Conservation (phyloP, 768 basidiomycete species). For the Daedaleopsis sinensis region DNA sequence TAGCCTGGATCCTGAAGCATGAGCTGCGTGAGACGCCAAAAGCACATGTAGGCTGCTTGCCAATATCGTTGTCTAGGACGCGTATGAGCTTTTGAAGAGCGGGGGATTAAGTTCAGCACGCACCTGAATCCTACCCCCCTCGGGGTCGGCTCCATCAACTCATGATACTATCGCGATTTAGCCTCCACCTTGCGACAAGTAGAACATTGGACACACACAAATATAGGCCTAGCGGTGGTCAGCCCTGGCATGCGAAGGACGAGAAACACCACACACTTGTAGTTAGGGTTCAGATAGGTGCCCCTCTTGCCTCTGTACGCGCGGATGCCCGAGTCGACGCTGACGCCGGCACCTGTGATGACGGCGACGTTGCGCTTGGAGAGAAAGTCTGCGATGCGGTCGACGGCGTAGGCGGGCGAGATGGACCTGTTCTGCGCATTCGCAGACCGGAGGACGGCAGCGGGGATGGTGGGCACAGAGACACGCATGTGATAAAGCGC, state of each 20-base stretch:
- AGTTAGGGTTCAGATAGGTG: slow-evolving; percentile 88
- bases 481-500: slow-evolving; percentile 60
- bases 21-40: no score
- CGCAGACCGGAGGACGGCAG: slow-evolving; percentile 48
- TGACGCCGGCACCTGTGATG: slow-evolving; percentile 91
- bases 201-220: slow-evolving; percentile 54
- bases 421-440: slow-evolving; percentile 41
- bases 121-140: slow-evolving; percentile 76
- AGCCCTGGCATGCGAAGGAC: neutral
- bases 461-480: slow-evolving; percentile 77
- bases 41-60: slow-evolving; percentile 35
- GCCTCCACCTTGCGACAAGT: slow-evolving; percentile 18
- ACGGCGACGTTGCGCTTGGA: slow-evolving; percentile 69
- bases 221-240: slow-evolving; percentile 25
- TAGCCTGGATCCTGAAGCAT: slow-evolving; percentile 42
- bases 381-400: slow-evolving; percentile 68
- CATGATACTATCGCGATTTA: slow-evolving; percentile 60
- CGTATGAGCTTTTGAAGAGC: neutral
- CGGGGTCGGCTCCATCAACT: slow-evolving; percentile 72
- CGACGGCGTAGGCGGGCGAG: slow-evolving; percentile 54
- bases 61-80: slow-evolving; percentile 81
- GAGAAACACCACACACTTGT: slow-evolving; percentile 55
- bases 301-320: slow-evolving; percentile 92
- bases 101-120: slow-evolving; percentile 23
- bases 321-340: slow-evolving; percentile 93